Conservation (phyloP, 805 yeast species). For the Saccharomycopsis javanensis region DNA sequence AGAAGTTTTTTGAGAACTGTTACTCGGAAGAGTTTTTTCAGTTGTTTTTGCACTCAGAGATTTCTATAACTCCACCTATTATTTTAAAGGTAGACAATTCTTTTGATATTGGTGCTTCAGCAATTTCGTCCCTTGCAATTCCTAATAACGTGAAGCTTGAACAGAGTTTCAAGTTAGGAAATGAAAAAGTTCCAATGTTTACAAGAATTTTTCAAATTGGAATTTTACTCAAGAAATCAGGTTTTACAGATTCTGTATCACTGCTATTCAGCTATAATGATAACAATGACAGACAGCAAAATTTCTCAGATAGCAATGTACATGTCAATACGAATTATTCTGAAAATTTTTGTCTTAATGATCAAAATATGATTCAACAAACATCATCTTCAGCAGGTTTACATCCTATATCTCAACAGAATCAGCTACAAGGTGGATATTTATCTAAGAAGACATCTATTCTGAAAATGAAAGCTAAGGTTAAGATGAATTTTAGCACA, state of each 20-base stretch:
- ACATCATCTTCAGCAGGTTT: not conserved
- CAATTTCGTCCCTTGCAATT: not conserved
- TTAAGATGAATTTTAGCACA: slow-evolving; percentile 18
- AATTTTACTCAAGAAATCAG: slow-evolving; percentile 33
- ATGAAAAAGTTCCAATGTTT: slow-evolving; percentile 20
- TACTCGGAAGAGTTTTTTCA: not conserved
- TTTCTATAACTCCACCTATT: slow-evolving; percentile 4
- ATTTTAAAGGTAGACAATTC: slow-evolving; percentile 13
- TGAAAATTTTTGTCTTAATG: not conserved
- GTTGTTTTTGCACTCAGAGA: not conserved
- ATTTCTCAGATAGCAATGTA: not conserved
- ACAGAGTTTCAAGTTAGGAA: not conserved
- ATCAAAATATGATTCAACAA: not conserved
- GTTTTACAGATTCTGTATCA: not conserved
- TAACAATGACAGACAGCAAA: not conserved
- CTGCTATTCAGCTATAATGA: not conserved
- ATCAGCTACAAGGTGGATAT: slow-evolving; percentile 14
- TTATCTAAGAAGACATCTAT: slow-evolving; percentile 7
- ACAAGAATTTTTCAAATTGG: slow-evolving; percentile 34
- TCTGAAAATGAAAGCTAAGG: slow-evolving; percentile 21
- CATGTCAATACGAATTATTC: not conserved
- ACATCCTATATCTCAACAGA: not conserved
- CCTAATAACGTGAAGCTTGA: not conserved
- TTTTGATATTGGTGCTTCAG: slow-evolving; percentile 9
- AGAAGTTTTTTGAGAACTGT: not conserved